Base-by-base conservation (phyloP, 1,284 basidiomycete species). In the Fistulina hepatica region DNA sequence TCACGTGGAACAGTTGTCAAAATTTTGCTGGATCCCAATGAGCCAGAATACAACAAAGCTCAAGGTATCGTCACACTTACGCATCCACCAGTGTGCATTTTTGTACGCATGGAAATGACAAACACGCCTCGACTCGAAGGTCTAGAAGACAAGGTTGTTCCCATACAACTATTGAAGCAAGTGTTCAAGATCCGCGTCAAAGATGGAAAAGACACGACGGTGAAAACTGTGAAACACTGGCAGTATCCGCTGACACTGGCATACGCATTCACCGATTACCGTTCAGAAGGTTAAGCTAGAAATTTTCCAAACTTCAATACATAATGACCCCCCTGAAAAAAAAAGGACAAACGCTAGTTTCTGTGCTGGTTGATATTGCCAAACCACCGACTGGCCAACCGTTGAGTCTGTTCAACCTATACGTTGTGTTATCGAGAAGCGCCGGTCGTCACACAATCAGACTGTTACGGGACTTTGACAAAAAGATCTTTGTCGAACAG, bases 201-300 rank as follows among this genome's bases (percentile, higher is more conserved):
- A 33, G 8, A 17, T 7, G 31, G 31, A 7, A 15, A 31, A 34
- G 39, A 32, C 33, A 10, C 16, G 15, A 36, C 21, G 21, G 21
- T n/a, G 10, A 26, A 20, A n/a, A 45, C 44, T 1, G 40, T 53
- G 3, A 38, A 22, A 9, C 39, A 48, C n/a, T 21, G 36, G 12
- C 55, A 58, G 31, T 48, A 41, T 33, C 46, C 53, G 7, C 37
- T 54, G 3, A 53, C 52, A 4, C 28, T 42, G 3, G 54, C 51
- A 21, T 59, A 58, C 36, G 49, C 53, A 5, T 59, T 60, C 45
- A 59, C 56, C 0, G 55, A 61, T 39, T 58, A 58, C 32, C 48
- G 55, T 26, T 39, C 52, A 2, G n/a, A n/a, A n/a, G n/a, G n/a
- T n/a, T n/a, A n/a, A n/a, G n/a, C n/a, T n/a, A n/a, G n/a, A n/a